Evolutionary conservation across 2,329 filamentous ascomycete genomes (phyloP).

Genomic region (Atkinsonella hypoxylon): DNA sequence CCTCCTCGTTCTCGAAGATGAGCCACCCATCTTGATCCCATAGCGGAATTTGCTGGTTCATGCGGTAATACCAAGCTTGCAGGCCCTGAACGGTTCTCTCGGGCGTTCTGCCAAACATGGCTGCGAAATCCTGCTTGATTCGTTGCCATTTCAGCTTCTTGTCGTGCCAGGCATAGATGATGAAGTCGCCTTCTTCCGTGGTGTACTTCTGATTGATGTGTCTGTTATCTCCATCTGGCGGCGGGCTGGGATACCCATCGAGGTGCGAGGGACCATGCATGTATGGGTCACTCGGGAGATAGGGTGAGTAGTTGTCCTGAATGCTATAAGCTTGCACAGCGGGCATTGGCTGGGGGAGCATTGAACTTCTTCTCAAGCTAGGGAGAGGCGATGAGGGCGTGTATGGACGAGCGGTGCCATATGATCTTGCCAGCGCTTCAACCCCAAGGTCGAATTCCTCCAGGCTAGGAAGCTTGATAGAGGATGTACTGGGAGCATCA

Average conservation of each 20-base stretch:
- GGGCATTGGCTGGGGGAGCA: slow-evolving; percentile 15
- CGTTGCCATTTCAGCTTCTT: slow-evolving; percentile 30
- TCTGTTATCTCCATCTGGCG: slow-evolving; percentile 23
- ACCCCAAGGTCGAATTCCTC: slow-evolving; percentile 27
- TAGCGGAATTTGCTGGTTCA: slow-evolving; percentile 29
- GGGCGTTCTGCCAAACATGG: slow-evolving; percentile 25
- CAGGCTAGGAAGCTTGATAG: slow-evolving; percentile 22
- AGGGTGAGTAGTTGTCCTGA: slow-evolving; percentile 13
- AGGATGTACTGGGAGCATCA: slow-evolving; percentile 7
- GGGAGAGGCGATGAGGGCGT: slow-evolving; percentile 18
- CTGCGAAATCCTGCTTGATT: slow-evolving; percentile 27
- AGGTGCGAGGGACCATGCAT: slow-evolving; percentile 12
- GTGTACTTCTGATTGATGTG: slow-evolving; percentile 34
- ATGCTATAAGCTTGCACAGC: slow-evolving; percentile 11
- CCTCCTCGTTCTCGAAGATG: slow-evolving; percentile 26
- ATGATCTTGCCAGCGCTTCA: slow-evolving; percentile 21
- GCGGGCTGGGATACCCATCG: slow-evolving; percentile 23
- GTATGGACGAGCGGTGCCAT: slow-evolving; percentile 17
- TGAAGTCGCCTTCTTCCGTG: slow-evolving; percentile 30
- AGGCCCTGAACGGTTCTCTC: slow-evolving; percentile 28
- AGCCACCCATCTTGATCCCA: slow-evolving; percentile 29
- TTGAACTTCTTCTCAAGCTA: slow-evolving; percentile 12
- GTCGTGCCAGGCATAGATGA: slow-evolving; percentile 32
- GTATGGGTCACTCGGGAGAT: slow-evolving; percentile 13
- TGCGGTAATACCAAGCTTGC: slow-evolving; percentile 32